These are phyloP conservation scores for Scalesia atractyloides DNA, from an alignment of 129 eudicot species.

Conservation along the genomic window DNA sequence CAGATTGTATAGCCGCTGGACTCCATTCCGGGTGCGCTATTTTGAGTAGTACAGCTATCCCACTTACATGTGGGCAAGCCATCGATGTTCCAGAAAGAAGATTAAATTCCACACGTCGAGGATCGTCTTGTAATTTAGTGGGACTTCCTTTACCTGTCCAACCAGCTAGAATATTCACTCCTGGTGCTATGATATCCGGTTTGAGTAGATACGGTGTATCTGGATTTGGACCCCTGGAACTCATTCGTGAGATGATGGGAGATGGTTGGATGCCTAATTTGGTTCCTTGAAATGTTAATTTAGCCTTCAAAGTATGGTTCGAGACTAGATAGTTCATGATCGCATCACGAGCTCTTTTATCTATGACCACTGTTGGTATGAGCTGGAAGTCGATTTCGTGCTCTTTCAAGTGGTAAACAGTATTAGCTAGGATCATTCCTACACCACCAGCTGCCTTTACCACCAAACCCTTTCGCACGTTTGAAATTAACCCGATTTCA, in stretches of 20 bases:
- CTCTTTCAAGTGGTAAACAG: slow-evolving; percentile 59
- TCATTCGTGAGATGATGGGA: slow-evolving; percentile 64
- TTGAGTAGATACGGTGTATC: slow-evolving; percentile 64
- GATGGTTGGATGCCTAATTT: slow-evolving; percentile 68
- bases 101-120: slow-evolving; percentile 60
- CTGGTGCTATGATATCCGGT: slow-evolving; percentile 84
- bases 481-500: slow-evolving; percentile 52
- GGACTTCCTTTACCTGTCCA: slow-evolving; percentile 66
- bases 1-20: slow-evolving; percentile 72
- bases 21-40: slow-evolving; percentile 82
- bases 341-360: slow-evolving; percentile 47
- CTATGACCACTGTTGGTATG: slow-evolving; percentile 51
- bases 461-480: slow-evolving; percentile 51
- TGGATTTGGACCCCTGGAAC: slow-evolving; percentile 74
- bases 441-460: slow-evolving; percentile 68
- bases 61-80: slow-evolving; percentile 81
- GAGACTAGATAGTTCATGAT: slow-evolving; percentile 55
- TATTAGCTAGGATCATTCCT: slow-evolving; percentile 73
- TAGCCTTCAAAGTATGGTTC: slow-evolving; percentile 46
- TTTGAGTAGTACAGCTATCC: slow-evolving; percentile 67
- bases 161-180: slow-evolving; percentile 75
- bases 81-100: slow-evolving; percentile 74
- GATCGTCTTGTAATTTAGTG: slow-evolving; percentile 42
- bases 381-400: slow-evolving; percentile 66
- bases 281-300: slow-evolving; percentile 51